Conservation (phyloP, 371 early-diverging fungal genomes). For the Fennellomyces sp. region DNA sequence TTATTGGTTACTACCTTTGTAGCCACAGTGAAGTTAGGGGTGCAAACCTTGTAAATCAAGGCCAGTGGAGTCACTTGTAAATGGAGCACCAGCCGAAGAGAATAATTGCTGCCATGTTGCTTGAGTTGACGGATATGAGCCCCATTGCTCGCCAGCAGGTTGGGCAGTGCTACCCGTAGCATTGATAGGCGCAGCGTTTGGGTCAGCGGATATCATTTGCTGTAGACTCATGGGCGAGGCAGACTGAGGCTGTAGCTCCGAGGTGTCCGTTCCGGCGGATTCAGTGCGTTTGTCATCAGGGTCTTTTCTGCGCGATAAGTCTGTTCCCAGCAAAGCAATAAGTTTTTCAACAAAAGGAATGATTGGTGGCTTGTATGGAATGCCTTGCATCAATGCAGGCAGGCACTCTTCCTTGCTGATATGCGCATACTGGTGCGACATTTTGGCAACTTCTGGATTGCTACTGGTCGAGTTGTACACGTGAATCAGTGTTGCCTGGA, state of each 20-base stretch:
- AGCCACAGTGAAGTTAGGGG: neutral
- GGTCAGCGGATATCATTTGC: conserved; percentile 19
- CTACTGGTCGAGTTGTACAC: conserved; percentile 39
- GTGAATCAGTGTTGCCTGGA: conserved; percentile 46
- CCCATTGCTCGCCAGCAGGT: neutral
- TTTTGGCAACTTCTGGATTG: conserved; percentile 23
- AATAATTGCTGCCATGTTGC: conserved; percentile 45
- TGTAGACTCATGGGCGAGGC: conserved; percentile 29
- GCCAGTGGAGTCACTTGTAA: conserved; percentile 23
- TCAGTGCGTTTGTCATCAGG: neutral
- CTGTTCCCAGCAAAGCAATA: conserved; percentile 20
- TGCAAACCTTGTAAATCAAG: conserved; percentile 20
- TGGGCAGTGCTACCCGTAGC: neutral
- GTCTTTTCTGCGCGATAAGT: conserved; percentile 1
- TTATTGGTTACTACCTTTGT: neutral
- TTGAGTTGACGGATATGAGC: conserved; percentile 14
- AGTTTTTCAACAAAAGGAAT: conserved; percentile 35
- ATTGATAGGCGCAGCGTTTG: neutral
- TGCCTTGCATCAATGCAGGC: conserved; percentile 26
- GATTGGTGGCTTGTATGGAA: conserved; percentile 37
- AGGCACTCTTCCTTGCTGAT: conserved; percentile 37
- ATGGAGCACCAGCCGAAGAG: conserved; percentile 38
- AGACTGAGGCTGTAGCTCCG: conserved; percentile 4
- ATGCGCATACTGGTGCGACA: conserved; percentile 32
- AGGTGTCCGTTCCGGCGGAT: neutral